Percentiles rank a stretch among this genome's conserved stretches.
These are phyloP conservation scores for Neurospora hispaniola DNA, from an alignment of 495 filamentous ascomycete genomes.

Conservation along the genomic window DNA sequence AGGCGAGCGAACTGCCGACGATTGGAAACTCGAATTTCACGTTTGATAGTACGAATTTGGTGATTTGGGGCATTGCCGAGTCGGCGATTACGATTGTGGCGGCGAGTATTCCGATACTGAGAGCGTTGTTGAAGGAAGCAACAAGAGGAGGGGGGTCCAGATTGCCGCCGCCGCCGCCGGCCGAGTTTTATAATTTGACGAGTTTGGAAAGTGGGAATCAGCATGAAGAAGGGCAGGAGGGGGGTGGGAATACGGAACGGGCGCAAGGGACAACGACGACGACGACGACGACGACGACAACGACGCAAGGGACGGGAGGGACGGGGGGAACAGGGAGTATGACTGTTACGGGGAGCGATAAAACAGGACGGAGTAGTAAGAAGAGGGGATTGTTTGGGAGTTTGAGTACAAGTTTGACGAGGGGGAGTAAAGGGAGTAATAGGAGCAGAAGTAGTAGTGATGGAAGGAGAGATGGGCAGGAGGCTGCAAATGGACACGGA, in stretches of 20 bases:
- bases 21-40: slow-evolving; percentile 19
- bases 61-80: slow-evolving; percentile 21
- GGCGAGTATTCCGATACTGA: slow-evolving; percentile 21
- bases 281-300: no score
- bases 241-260: background rate
- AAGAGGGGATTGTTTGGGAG: no score
- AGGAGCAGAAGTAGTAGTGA: background rate
- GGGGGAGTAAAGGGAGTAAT: no score
- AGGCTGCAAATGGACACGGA: background rate
- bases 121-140: slow-evolving; percentile 7
- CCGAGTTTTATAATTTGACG: background rate
- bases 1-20: slow-evolving; percentile 18
- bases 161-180: background rate
- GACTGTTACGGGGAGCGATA: no score
- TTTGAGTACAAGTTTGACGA: no score
- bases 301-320: no score
- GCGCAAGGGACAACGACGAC: background rate
- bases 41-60: slow-evolving; percentile 15
- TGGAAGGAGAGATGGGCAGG: background rate
- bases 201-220: background rate
- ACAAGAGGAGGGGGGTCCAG: background rate
- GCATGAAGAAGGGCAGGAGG: no score
- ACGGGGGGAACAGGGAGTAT: no score
- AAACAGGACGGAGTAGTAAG: background rate
- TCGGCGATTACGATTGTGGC: slow-evolving; percentile 24